Evolutionary conservation across 1,284 basidiomycete species (phyloP), one percentile per base, ranked within the genome.

Genomic region (Rhodotorula glutinis): DNA sequence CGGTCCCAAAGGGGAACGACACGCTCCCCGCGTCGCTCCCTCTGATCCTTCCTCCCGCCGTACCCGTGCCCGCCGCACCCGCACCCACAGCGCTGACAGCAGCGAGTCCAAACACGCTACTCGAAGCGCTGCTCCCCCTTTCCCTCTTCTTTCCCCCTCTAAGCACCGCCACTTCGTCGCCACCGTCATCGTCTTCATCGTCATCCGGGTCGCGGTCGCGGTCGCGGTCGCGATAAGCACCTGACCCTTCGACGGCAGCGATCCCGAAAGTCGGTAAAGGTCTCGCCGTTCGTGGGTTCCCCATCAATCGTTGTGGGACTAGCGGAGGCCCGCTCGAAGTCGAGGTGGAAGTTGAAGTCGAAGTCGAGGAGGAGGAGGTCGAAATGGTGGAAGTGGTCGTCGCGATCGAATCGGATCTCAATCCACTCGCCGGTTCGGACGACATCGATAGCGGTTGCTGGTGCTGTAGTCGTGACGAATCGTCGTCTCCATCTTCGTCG

Each of bases 181-280:
- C 52, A 30, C 16, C 4, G 23, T 27, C 47, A 33, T 58, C 33
- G 9, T 40, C 57, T 8, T 40, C 57, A 4, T 29, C 44, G 23
- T n/a, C n/a, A 14, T 11, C 23, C 14, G 5, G 33, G 33, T 38
- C 33, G 33, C 33, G 11, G 33, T 11, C 5, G 33, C 33, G 11
- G 33, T 38, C 9, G 17, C 19, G 19, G 23, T 11, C 10, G 46
- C 8, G 44, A 19, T 23, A 46, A 3, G 21, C 29, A 11, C 17
- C 23, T 10, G 33, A 33, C 19, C 44, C 59, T 27, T 67, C 65
- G 44, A 70, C 65, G 19, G 67, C 71, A 0, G 51, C 53, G 51
- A 70, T 67, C 0, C 71, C 71, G 29, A 72, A 72, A 7, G 65
- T 55, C 2, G 70, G 62, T 21, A 47, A 49, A 29, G 30, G 57